phyloP scores from a whole-genome alignment of 2,329 filamentous ascomycete genomes.

The Aspergillus ibericus region DNA sequence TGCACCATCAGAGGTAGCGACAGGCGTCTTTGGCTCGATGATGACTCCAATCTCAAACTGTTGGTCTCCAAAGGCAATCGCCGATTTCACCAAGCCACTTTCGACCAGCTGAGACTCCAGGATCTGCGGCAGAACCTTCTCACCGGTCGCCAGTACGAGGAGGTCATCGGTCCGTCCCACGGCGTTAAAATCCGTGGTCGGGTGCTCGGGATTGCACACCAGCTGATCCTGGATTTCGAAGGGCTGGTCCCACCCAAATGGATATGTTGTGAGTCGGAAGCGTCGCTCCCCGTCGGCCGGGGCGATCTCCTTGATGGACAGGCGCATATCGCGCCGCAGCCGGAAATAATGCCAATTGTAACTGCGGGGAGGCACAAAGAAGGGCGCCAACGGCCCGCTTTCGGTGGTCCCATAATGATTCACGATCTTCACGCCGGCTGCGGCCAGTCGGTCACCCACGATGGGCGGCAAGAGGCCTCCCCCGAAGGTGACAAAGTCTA shows the following conservation, averaged over 20 bases:
- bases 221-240: constrained; percentile 10
- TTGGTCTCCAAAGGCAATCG: neutral
- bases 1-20: neutral
- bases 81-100: neutral
- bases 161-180: constrained; percentile 1
- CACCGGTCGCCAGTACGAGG: constrained; percentile 4
- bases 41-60: neutral
- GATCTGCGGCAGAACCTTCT: constrained; percentile 4
- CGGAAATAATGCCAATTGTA: constrained; percentile 9
- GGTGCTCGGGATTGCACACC: neutral
- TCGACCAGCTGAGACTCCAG: neutral
- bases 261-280: neutral
- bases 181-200: neutral
- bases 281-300: neutral
- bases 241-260: constrained; percentile 1
- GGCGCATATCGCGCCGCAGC: neutral
- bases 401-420: constrained; percentile 10
- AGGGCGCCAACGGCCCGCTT: constrained; percentile 1
- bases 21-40: neutral
- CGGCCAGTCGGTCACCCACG: neutral
- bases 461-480: neutral
- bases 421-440: neutral
- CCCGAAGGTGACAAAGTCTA: neutral
- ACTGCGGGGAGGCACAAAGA: neutral
- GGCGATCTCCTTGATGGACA: neutral